Evolutionary conservation across 129 eudicot genomes (phyloP), one percentile per base, ranked within the genome.

Genomic region (Calendula officinalis): DNA sequence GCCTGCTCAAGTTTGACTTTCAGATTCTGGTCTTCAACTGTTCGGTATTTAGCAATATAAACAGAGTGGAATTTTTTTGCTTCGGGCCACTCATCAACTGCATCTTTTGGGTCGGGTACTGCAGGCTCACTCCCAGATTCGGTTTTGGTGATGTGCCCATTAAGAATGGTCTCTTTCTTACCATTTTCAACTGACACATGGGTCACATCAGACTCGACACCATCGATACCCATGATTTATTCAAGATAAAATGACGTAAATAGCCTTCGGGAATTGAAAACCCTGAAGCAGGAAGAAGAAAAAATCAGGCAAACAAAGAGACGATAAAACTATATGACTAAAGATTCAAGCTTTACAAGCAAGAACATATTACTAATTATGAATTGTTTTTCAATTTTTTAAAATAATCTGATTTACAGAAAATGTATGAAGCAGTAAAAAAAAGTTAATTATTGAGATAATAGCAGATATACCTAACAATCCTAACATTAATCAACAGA

Each of bases 81-180:
- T 68, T 57, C 94, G 27, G 98, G 96, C 98, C 96, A 87, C 67
- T 87, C 96, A 43, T 84, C 96, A 67, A 73, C 94, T 38, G 75
- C 96, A 69, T 91, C 82, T 81, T 74, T 82, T 1, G 96, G 90
- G 46, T 73, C 86, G 0, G 83, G 45, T 39, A 68, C 56, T 43
- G 66, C 77, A 50, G 78, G 74, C 6, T 83, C 88, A 4, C 38
- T 57, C 14, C 64, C 88, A 51, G 8, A 3, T 16, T 15, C 8
- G 1, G 56, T 4, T 33, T 15, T 22, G 35, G 7, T 51, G 7
- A 71, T 61, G 6, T 49, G 16, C 13, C 32, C 55, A 22, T 49
- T 71, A 17, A 45, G 50, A 77, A 14, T 72, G 70, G 64, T 80
- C 32, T 70, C 72, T 55, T 62, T 89, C 48, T 30, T 60, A 63